Conservation (phyloP, 2,329 filamentous ascomycete species). For the Aureobasidium uvarum region DNA sequence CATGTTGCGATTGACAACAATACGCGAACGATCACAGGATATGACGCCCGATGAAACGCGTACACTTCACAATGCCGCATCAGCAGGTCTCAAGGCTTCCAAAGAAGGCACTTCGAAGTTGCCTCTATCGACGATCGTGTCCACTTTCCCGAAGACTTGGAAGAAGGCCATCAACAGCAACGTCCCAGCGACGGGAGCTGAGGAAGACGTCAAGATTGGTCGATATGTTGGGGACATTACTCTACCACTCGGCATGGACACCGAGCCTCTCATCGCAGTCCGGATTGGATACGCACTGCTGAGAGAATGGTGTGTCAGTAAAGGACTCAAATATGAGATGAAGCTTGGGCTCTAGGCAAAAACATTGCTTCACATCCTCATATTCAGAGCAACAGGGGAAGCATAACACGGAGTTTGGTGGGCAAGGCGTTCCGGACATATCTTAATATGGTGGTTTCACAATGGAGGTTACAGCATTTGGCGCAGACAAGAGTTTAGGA, state of each 20-base stretch:
- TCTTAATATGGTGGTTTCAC: not conserved
- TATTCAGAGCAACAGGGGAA: not conserved
- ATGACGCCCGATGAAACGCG: slow-evolving; percentile 25
- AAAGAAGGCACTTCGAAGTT: slow-evolving; percentile 29
- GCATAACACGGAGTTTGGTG: slow-evolving; percentile 17
- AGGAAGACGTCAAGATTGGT: slow-evolving; percentile 33
- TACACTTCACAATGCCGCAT: slow-evolving; percentile 30
- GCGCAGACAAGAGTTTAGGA: not conserved
- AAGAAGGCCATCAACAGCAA: slow-evolving; percentile 12
- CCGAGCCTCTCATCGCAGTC: slow-evolving; percentile 46
- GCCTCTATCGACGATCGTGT: slow-evolving; percentile 40
- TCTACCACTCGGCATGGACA: slow-evolving; percentile 44
- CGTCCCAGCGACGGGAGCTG: not conserved
- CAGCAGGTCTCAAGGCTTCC: slow-evolving; percentile 16
- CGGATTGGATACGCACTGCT: slow-evolving; percentile 46
- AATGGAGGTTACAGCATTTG: not conserved
- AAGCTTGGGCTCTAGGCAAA: slow-evolving; percentile 1
- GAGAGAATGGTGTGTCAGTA: slow-evolving; percentile 40
- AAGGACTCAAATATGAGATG: slow-evolving; percentile 4
- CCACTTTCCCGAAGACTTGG: slow-evolving; percentile 43
- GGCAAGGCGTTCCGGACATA: not conserved
- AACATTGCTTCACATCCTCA: not conserved
- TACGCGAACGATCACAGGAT: slow-evolving; percentile 8
- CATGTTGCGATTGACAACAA: slow-evolving; percentile 31
- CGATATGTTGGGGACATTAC: slow-evolving; percentile 41